These are phyloP conservation scores for Torrubiella hemipterigena DNA, from an alignment of 2,329 filamentous ascomycete species.

Conservation along the genomic window DNA sequence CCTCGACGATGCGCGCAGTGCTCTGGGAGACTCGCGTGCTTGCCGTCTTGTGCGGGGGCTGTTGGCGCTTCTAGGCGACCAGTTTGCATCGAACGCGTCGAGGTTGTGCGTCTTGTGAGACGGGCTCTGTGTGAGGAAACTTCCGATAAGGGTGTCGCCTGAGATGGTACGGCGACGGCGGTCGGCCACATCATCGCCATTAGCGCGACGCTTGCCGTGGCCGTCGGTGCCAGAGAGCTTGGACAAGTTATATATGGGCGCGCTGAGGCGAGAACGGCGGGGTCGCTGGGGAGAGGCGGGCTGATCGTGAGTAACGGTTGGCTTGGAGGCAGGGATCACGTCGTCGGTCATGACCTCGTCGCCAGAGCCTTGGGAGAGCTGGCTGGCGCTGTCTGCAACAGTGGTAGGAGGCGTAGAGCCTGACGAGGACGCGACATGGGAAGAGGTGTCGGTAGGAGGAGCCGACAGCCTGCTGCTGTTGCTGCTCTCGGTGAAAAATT, in stretches of 20 bases:
- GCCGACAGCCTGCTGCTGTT: conserved; percentile 18
- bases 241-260: conserved; percentile 55
- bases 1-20: conserved; percentile 22
- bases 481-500: conserved; percentile 3
- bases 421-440: conserved; percentile 41
- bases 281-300: conserved; percentile 28
- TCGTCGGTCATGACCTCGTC: conserved; percentile 23
- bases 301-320: conserved; percentile 13
- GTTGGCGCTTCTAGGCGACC: conserved; percentile 25
- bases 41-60: conserved; percentile 20
- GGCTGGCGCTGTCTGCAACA: conserved; percentile 48
- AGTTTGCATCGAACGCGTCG: conserved; percentile 34
- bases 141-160: conserved; percentile 21
- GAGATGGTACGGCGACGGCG: conserved; percentile 34
- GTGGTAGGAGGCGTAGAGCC: conserved; percentile 60
- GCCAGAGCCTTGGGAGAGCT: conserved; percentile 32
- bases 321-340: conserved; percentile 12
- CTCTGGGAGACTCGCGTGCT: conserved; percentile 16
- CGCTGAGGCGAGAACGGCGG: conserved; percentile 40
- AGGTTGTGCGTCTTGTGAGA: conserved; percentile 13
- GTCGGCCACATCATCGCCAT: conserved; percentile 33
- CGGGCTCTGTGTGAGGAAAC: conserved; percentile 9
- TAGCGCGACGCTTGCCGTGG: conserved; percentile 44
- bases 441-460: conserved; percentile 26
- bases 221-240: conserved; percentile 49